Conservation (phyloP, 768 basidiomycete species). For the Butyriboletus loyo region DNA sequence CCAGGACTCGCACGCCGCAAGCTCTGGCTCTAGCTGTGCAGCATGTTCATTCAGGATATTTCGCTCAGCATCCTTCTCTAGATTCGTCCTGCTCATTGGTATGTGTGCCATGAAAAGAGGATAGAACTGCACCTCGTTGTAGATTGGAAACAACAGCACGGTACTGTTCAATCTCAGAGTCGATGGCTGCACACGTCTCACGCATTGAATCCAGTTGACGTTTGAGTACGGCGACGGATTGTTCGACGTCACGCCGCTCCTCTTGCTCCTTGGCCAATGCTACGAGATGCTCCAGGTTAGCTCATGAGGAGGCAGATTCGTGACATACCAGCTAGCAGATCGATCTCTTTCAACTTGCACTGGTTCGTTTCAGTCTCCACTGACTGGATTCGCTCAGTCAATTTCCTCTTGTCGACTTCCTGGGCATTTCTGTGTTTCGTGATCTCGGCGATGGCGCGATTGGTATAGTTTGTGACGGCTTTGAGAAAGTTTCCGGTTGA, state of each 20-base stretch:
- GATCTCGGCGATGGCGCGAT: slow-evolving; percentile 66
- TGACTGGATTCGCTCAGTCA: slow-evolving; percentile 57
- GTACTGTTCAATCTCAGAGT: slow-evolving; percentile 72
- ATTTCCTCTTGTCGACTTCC: slow-evolving; percentile 56
- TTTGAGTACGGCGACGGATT: slow-evolving; percentile 55
- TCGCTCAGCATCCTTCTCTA: slow-evolving; percentile 70
- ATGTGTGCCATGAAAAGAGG: neutral
- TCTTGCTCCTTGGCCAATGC: slow-evolving; percentile 69
- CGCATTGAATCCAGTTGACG: slow-evolving; percentile 63
- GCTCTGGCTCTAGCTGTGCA: slow-evolving; percentile 50
- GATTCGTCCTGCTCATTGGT: neutral
- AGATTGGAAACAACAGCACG: slow-evolving; percentile 59
- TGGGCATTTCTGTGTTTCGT: slow-evolving; percentile 64
- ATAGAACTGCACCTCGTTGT: slow-evolving; percentile 50
- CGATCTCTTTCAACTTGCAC: slow-evolving; percentile 77
- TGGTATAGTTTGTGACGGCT: slow-evolving; percentile 70
- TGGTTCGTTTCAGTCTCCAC: slow-evolving; percentile 68
- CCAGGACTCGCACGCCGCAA: slow-evolving; percentile 52
- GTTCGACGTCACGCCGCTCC: slow-evolving; percentile 68
- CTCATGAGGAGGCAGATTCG: neutral
- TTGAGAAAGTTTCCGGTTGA: slow-evolving; percentile 72
- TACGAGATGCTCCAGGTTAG: slow-evolving; percentile 20
- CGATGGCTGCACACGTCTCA: slow-evolving; percentile 56
- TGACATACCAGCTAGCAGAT: slow-evolving; percentile 68
- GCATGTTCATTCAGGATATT: slow-evolving; percentile 53